phyloP scores from a whole-genome alignment of 2,329 filamentous ascomycete genomes.

The Cercospora beticola region DNA sequence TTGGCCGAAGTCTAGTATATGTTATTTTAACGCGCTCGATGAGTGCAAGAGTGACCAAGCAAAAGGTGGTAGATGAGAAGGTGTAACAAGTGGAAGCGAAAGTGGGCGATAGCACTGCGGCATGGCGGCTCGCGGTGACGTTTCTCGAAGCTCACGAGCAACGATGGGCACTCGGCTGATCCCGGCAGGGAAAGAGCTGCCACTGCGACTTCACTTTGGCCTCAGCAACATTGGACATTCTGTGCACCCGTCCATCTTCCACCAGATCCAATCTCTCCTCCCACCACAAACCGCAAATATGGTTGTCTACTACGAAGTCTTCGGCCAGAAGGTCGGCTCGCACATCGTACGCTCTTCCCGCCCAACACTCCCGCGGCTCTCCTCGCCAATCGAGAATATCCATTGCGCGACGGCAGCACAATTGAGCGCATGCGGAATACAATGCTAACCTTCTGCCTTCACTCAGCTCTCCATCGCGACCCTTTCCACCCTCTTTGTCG shows the following conservation, averaged over 20 bases:
- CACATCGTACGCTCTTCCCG: constrained; percentile 48
- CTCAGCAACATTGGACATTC: constrained; percentile 12
- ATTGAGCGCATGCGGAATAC: neutral
- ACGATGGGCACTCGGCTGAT: constrained; percentile 1
- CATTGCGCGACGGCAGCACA: neutral
- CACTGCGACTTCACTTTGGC: constrained; percentile 17
- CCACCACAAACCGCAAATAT: constrained; percentile 37
- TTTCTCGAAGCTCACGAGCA: neutral
- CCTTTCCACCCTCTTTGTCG: constrained; percentile 51
- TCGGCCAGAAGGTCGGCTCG: constrained; percentile 55
- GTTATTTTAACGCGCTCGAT: neutral
- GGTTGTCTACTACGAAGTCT: constrained; percentile 54
- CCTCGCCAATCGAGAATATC: neutral
- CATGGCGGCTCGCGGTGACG: constrained; percentile 4
- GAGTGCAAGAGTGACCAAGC: neutral
- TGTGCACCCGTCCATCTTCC: constrained; percentile 11
- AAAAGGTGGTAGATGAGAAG: neutral
- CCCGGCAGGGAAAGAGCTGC: constrained; percentile 14
- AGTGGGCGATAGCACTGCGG: neutral
- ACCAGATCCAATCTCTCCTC: constrained; percentile 7
- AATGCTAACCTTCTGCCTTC: neutral
- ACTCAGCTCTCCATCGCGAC: constrained; percentile 61
- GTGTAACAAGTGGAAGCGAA: neutral
- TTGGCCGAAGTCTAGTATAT: neutral
- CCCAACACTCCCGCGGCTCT: neutral